Evolutionary conservation across 2,329 filamentous ascomycete genomes (phyloP).

Genomic region (Aureobasidium sp.): DNA sequence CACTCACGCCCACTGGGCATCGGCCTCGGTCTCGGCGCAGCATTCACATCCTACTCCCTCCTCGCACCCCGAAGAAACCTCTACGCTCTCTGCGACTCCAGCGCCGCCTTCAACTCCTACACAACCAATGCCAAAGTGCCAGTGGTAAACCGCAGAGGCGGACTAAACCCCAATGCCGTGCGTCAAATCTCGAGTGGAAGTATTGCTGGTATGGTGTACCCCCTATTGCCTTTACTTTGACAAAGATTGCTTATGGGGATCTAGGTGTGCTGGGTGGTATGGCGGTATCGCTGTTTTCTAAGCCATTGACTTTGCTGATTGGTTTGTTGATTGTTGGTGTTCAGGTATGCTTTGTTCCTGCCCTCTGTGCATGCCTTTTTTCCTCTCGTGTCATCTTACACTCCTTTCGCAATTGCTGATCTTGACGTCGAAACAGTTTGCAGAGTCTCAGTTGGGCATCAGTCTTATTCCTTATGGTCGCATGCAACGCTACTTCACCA

Average conservation of each 20-base stretch:
- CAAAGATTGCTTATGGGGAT: not conserved
- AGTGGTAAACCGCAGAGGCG: conserved; percentile 28
- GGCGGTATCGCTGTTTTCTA: conserved; percentile 62
- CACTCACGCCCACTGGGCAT: conserved; percentile 35
- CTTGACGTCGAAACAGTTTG: conserved; percentile 30
- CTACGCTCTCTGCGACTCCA: conserved; percentile 25
- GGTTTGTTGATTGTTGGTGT: conserved; percentile 57
- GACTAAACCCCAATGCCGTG: conserved; percentile 35
- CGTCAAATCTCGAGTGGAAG: conserved; percentile 42
- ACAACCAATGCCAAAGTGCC: conserved; percentile 33
- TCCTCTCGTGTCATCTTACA: not conserved
- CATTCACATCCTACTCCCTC: conserved; percentile 23
- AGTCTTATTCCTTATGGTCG: conserved; percentile 43
- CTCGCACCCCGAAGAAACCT: conserved; percentile 20
- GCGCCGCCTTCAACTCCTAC: conserved; percentile 24
- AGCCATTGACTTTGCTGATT: conserved; percentile 59
- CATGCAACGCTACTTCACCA: conserved; percentile 45
- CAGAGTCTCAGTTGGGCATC: conserved; percentile 45
- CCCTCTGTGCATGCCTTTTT: too few relatives aligned
- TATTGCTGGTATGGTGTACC: conserved; percentile 33
- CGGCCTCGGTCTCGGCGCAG: conserved; percentile 18
- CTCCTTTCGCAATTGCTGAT: conserved; percentile 9
- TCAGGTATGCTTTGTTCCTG: conserved; percentile 45
- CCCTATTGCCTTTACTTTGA: not conserved
- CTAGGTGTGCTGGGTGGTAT: conserved; percentile 58